Base-by-base conservation (phyloP, 139 green algal species). In the Trebouxia sp. region DNA sequence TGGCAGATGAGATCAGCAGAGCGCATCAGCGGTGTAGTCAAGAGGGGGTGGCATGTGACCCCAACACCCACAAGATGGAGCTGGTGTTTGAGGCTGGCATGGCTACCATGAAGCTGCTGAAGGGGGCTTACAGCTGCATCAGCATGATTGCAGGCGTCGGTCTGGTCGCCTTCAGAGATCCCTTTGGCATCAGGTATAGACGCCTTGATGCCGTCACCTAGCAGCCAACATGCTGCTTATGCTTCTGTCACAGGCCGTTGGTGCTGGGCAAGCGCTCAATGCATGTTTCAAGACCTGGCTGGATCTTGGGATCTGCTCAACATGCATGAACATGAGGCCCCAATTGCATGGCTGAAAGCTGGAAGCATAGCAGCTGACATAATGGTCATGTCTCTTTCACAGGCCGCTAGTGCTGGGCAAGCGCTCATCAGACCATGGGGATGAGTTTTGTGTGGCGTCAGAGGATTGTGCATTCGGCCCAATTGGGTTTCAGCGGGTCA, bases 401-500 rank as follows among this genome's bases (percentile, higher is more conserved):
- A 95, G 93, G 85, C 94, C 95, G 15, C 90, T 99, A 45, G 92
- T 98, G 26, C 84, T 99, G 32, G 97, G 97, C 24, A 81, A 83
- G 69, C 85, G 89, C 32, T 39, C 88, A 24, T 83, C 84, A 74
- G 62, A 50, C 32, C 41, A 82, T 30, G 90, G 94, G 24, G 86
- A 92, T 41, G 95, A 99, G 84, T 99, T 86, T 82, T 96, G 91
- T 84, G 90, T 99, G 9, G 95, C 97, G 1, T 94, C 85, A 15
- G 97, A 99, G 88, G 97, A 99, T 87, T 98, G 94, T 80, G 94
- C 97, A 4, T 98, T 99, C 84, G 97, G 97, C 22, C 97, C 97
- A 66, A 98, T 99, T 67, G 97, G 93, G 10, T 98, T 97, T 83
- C 85, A 95, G 86, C 89, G 92, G 56, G 92, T 98, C 70, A 82